Evolutionary conservation across 2,329 filamentous ascomycete genomes (phyloP), one percentile per base, ranked within the genome.

Genomic region (Hawksworthiomyces lignivorus): DNA sequence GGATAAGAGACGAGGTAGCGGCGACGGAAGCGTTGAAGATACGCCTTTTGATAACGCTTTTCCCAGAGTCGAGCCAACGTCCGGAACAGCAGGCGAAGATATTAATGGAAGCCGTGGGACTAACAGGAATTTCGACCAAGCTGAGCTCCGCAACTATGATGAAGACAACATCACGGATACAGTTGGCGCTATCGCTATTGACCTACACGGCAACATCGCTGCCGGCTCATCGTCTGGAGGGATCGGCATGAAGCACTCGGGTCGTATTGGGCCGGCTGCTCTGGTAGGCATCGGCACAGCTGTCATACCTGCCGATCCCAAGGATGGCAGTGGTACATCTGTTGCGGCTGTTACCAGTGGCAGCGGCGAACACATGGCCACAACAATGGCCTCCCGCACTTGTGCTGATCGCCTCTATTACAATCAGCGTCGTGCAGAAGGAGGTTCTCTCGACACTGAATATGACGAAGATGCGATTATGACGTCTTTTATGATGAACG

Each of bases 301-400:
- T 27, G 83, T 98, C 21, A 76, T 96, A n/a, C 90, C 90, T 2
- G 69, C 72, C 20, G 79, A 88, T 48, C 68, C 75, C 2, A 72
- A 77, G 22, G 89, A 96, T 55, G 67, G 75, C 7, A 78, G 86
- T 3, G 68, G 72, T 34, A 73, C 79, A 7, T 78, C 75, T 34
- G 87, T 95, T 21, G 90, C 87, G 22, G 80, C 82, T 20, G 87
- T 96, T 18, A 94, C 88, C 29, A 95, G 87, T 57, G 92, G 92
- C 21, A 98, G 92, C 3, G 92, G 92, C 36, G 92, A 98, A 63
- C 92, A 98, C 59, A 98, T 98, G 84, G 86, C 88, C 27, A 96
- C 90, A 0, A 94, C 89, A 0, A 83, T 94, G 73, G 90, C 92
- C 10, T 89, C 92, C 7, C 81, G 83, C 45, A 82, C 83, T 42